phyloP scores from a whole-genome alignment of 345 rosid species.

The rapeseed (Brassica napus) region Da-Ae NC_063440.1:22698001-22698500 shows the following conservation, averaged over 20 bases:
- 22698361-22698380: conserved; percentile 59
- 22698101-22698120: conserved; percentile 59
- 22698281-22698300: conserved; percentile 55
- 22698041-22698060: conserved; percentile 54
- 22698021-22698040: conserved; percentile 68
- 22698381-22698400: conserved; percentile 78
- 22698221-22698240: conserved; percentile 96
- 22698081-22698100: conserved; percentile 62
- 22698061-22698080: conserved; percentile 59
- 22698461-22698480: conserved; percentile 78
- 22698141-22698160: conserved; percentile 76
- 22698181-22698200: conserved; percentile 64
- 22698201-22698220: conserved; percentile 73
- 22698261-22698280: conserved; percentile 74
- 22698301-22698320: conserved; percentile 40
- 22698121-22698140: conserved; percentile 57
- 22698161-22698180: conserved; percentile 47
- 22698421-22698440: conserved; percentile 75
- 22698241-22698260: conserved; percentile 85
- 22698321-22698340: conserved; percentile 62
- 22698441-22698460: conserved; percentile 82
- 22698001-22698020: conserved; percentile 73
- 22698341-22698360: conserved; percentile 52
- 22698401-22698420: conserved; percentile 73
- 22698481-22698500: conserved; percentile 71